Evolutionary conservation across 257 asterid species (phyloP), one percentile per base, ranked within the genome.

Genomic region (Forsythia suspensa): DNA sequence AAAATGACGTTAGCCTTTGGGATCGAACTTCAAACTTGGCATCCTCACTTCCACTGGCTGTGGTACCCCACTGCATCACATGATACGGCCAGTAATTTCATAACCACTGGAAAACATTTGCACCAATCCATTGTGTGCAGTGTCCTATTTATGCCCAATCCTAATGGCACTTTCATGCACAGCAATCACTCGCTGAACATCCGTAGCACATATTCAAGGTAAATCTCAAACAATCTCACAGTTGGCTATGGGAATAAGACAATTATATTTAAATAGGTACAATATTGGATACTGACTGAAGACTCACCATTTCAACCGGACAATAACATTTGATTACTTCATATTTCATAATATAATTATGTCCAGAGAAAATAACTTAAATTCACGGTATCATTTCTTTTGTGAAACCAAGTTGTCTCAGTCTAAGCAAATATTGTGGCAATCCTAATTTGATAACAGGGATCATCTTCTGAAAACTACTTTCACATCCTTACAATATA

Each of bases 301-400:
- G 67, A 43, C 48, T 42, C 16, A 40, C 68, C 39, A 13, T 48
- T 46, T 74, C 80, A 73, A 55, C 20, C 4, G 70, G 51, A 55
- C 71, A 38, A 37, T 10, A 51, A 57, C 6, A 70, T 39, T 36
- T 37, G 46, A 59, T 74, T 78, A 70, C 43, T 71, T 36, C 36
- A 20, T 8, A 3, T n/a, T 59, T 20, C 34, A 20, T 36, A 77
- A 71, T 68, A 73, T 59, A 77, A 38, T 48, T 37, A 73, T 13
- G 6, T n/a, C 48, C 15, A 70, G 59, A 73, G 42, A 20, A 57
- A n/a, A 57, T 2, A 39, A 29, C 73, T 57, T 69, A 46, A 20
- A 21, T 61, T 52, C 77, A 37, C 46, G 4, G 40, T 29, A 78
- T 51, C 78, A 79, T 36, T 9, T 70, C 21, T 79, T 80, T 71